Evolutionary conservation across 768 basidiomycete species (phyloP), one percentile per base, ranked within the genome.

Genomic region (Phylloporus scabripes): DNA sequence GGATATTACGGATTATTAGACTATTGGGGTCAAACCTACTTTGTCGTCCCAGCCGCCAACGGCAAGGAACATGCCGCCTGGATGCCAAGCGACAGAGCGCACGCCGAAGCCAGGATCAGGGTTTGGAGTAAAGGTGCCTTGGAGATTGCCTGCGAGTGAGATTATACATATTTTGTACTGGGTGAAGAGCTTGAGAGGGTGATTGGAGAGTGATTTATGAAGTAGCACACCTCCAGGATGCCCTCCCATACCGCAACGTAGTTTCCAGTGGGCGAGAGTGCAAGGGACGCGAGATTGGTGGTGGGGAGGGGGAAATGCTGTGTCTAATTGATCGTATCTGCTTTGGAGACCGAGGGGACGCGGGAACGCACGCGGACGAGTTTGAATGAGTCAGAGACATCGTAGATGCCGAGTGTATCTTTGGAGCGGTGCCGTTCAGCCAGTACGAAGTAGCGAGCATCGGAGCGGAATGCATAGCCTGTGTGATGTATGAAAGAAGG

Each of bases 31-130:
- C 31, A 18, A 4, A 55, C 70, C 36, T 47, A 87, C 91, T 69
- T 86, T 90, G 58, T 93, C 91, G 67, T 94, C 92, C 81, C 86
- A 93, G 10, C 93, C 93, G 11, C 81, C 83, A 0, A 93, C 74
- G 2, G 84, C 87, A 8, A 96, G 70, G 62, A 87, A 93, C 60
- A 79, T 73, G 5, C 92, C 90, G 48, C 74, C 85, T 4, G 92
- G 93, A 67, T 93, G 89, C 93, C 93, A 97, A 17, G 78, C 70
- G 1, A 85, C 82, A 50, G 70, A 73, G 9, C 91, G 79, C 37
- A 96, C 81, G 6, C 93, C 93, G 48, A 93, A 79, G 14, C 85
- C 89, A 23, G 89, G 87, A 65, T 95, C 91, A 23, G 79, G 76
- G 29, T 74, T 75, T 2, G 89, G 89, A 17, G 72, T 72, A 61